A percentile compares a stretch with the other conserved stretches of the same genome.
Conservation (phyloP, 352 stramenopile species). For the Phytophthora pluvialis region DNA sequence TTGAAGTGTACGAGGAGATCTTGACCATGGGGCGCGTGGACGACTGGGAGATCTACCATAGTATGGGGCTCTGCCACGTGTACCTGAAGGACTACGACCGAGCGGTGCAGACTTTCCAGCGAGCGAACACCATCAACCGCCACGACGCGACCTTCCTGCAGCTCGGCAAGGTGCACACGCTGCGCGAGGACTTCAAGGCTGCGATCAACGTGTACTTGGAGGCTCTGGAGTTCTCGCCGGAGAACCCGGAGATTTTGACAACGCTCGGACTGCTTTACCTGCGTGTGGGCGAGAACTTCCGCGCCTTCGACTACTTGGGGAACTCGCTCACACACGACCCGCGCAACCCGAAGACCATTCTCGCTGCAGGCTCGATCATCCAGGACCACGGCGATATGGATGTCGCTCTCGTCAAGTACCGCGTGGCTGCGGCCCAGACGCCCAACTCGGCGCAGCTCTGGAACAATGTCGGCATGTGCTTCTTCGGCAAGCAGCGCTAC, state of each 20-base stretch:
- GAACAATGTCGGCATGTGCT: constrained; percentile 97
- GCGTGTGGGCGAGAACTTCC: constrained; percentile 89
- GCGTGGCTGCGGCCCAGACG: constrained; percentile 90
- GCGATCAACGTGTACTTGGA: constrained; percentile 92
- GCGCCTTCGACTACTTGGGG: constrained; percentile 94
- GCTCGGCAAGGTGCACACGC: constrained; percentile 88
- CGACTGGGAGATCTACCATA: constrained; percentile 95
- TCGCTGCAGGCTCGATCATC: constrained; percentile 93
- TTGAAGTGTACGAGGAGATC: constrained; percentile 93
- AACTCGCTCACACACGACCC: constrained; percentile 94
- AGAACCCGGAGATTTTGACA: constrained; percentile 93
- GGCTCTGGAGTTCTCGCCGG: constrained; percentile 93
- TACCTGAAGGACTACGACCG: constrained; percentile 93
- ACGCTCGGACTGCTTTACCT: constrained; percentile 92
- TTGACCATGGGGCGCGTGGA: constrained; percentile 78
- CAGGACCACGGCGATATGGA: constrained; percentile 95
- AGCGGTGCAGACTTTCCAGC: constrained; percentile 89
- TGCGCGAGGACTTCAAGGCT: constrained; percentile 85
- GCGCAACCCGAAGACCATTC: constrained; percentile 91
- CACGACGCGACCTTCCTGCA: constrained; percentile 94
- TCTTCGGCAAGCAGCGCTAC: constrained; percentile 92
- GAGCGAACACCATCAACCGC: constrained; percentile 91
- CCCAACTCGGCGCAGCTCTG: constrained; percentile 94
- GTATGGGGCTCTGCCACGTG: constrained; percentile 92
- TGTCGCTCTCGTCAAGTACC: constrained; percentile 95